These are phyloP conservation scores for Suillus spraguei DNA, from an alignment of 768 basidiomycete genomes.

Conservation along the genomic window DNA sequence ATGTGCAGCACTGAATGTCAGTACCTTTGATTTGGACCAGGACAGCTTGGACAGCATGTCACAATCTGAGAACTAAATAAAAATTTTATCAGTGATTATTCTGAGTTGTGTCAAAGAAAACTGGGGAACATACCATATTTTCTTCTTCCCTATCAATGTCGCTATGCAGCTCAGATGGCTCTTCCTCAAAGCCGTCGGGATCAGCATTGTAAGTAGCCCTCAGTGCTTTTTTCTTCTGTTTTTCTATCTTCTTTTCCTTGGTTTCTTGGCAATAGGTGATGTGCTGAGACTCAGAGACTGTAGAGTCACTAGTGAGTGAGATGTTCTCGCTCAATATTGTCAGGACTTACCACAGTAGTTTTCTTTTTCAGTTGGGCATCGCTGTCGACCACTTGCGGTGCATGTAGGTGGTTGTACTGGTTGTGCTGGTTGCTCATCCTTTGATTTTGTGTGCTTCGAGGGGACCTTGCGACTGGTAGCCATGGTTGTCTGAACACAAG, in stretches of 20 bases:
- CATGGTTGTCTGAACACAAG: neutral
- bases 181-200: neutral
- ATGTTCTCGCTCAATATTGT: neutral
- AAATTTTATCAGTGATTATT: neutral
- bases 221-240: neutral
- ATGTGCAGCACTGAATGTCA: slow-evolving; percentile 2
- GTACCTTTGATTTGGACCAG: neutral
- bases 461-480: neutral
- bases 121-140: neutral
- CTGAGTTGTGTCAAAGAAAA: neutral
- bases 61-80: neutral
- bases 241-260: neutral
- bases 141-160: neutral
- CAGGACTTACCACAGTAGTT: neutral
- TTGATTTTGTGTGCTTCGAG: neutral
- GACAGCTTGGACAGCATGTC: neutral
- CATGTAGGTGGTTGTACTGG: neutral
- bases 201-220: neutral
- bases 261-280: neutral
- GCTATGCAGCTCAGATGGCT: neutral
- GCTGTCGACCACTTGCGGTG: neutral
- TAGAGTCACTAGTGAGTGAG: neutral
- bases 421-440: neutral
- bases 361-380: neutral
- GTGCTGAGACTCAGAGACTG: neutral